These are phyloP conservation scores for Conticribra weissflogii DNA, from an alignment of 108 stramenopile genomes.

Conservation along the genomic window DNA sequence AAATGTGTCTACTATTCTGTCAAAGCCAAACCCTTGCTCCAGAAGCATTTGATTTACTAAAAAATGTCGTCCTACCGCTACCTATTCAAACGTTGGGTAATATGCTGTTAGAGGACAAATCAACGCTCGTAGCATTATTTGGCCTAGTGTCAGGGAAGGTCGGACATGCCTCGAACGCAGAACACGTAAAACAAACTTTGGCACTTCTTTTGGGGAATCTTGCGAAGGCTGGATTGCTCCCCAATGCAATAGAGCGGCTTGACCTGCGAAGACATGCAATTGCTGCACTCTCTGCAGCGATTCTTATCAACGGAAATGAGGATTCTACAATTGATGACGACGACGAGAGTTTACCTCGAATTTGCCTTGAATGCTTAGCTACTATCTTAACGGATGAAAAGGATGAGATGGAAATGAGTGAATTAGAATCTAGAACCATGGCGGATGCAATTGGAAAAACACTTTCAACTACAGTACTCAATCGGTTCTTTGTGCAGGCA, in stretches of 20 bases:
- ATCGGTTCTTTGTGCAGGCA: conserved; percentile 72
- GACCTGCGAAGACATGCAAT: conserved; percentile 68
- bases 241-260: conserved; percentile 56
- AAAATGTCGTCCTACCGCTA: conserved; percentile 42
- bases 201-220: conserved; percentile 59
- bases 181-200: conserved; percentile 49
- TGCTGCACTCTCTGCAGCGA: conserved; percentile 69
- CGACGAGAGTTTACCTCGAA: conserved; percentile 58
- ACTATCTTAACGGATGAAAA: conserved; percentile 47
- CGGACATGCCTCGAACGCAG: conserved; percentile 4
- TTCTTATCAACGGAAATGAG: conserved; percentile 57
- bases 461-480: conserved; percentile 75
- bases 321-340: conserved; percentile 49
- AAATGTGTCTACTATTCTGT: conserved; percentile 64
- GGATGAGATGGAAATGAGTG: conserved; percentile 36
- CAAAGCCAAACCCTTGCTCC: conserved; percentile 59
- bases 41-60: conserved; percentile 61
- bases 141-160: conserved; percentile 63
- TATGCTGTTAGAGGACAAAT: conserved; percentile 59
- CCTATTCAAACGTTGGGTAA: conserved; percentile 59
- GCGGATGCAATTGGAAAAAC: conserved; percentile 66
- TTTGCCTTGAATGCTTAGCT: conserved; percentile 67
- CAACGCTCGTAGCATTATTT: conserved; percentile 62
- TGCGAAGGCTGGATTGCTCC: conserved; percentile 61
- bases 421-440: conserved; percentile 63